phyloP scores from a whole-genome alignment of 331 rosid species.

The Rosa hybrid region DNA sequence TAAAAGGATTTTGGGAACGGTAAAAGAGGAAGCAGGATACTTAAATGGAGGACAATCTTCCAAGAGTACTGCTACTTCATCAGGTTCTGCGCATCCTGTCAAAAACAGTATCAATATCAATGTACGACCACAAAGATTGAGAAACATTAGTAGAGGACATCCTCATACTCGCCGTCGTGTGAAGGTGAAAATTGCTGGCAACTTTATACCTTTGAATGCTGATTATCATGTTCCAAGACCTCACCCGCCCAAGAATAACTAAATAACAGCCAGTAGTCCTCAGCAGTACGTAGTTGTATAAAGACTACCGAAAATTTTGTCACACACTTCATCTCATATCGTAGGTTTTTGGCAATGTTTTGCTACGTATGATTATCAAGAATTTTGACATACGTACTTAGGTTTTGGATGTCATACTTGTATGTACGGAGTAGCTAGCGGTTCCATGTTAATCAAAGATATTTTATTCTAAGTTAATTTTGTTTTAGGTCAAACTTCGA shows the following conservation, averaged over 20 bases:
- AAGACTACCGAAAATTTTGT: constrained; percentile 15
- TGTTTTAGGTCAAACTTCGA: neutral
- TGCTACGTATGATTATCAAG: neutral
- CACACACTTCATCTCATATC: neutral
- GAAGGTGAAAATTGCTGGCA: constrained; percentile 29
- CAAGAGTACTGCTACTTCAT: neutral
- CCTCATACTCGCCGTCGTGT: constrained; percentile 4
- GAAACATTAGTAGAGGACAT: neutral
- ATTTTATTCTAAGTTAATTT: neutral
- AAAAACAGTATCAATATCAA: neutral
- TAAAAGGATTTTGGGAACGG: neutral
- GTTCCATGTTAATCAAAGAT: neutral
- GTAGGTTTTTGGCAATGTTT: neutral
- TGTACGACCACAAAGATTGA: neutral
- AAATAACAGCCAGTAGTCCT: neutral
- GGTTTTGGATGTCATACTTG: neutral
- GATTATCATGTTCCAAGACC: constrained; percentile 66
- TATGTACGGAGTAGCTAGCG: neutral
- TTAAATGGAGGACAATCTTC: constrained; percentile 6
- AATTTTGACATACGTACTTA: neutral
- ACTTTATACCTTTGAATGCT: constrained; percentile 45
- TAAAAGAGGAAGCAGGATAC: neutral
- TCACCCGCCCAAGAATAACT: constrained; percentile 74
- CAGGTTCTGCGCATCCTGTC: constrained; percentile 7
- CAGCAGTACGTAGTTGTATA: neutral